Percentiles rank a stretch among this genome's conserved stretches.
phyloP scores from a whole-genome alignment of 2,329 filamentous ascomycete species.

The Lecanosticta acicola region DNA sequence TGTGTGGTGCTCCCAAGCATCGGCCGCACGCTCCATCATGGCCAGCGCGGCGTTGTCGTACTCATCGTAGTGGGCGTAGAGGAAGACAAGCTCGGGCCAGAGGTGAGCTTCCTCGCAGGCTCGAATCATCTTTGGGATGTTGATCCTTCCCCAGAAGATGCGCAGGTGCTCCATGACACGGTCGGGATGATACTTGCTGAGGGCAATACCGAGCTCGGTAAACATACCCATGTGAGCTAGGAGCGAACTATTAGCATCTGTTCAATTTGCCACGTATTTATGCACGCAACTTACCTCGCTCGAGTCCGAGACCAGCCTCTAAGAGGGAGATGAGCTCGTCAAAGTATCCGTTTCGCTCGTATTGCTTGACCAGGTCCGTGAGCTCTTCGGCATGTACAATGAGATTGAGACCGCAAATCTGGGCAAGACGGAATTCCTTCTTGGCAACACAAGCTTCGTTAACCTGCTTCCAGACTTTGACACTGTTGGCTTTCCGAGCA shows the following conservation, averaged over 20 bases:
- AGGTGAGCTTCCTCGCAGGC: conserved; percentile 91
- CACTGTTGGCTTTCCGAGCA: conserved; percentile 96
- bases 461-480: conserved; percentile 99
- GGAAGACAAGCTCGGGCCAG: conserved; percentile 96
- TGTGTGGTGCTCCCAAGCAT: conserved; percentile 98
- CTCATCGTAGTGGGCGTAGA: conserved; percentile 97
- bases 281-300: conserved; percentile 42
- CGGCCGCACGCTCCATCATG: conserved; percentile 95
- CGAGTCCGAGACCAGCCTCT: conserved; percentile 88
- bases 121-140: conserved; percentile 93
- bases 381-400: conserved; percentile 97
- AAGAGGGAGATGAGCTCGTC: conserved; percentile 93
- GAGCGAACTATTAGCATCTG: neutral
- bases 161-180: conserved; percentile 97
- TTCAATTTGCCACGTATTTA: neutral
- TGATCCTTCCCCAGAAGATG: conserved; percentile 95
- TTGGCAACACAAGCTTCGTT: conserved; percentile 93
- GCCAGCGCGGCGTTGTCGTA: conserved; percentile 95
- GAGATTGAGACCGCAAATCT: conserved; percentile 97
- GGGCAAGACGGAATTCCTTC: conserved; percentile 97
- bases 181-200: conserved; percentile 92
- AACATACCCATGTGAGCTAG: conserved; percentile 67
- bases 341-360: conserved; percentile 95
- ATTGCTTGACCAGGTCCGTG: conserved; percentile 87
- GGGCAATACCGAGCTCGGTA: conserved; percentile 82